phyloP scores from a whole-genome alignment of 2,329 filamentous ascomycete species.

The Dactylellina cionopaga region DNA sequence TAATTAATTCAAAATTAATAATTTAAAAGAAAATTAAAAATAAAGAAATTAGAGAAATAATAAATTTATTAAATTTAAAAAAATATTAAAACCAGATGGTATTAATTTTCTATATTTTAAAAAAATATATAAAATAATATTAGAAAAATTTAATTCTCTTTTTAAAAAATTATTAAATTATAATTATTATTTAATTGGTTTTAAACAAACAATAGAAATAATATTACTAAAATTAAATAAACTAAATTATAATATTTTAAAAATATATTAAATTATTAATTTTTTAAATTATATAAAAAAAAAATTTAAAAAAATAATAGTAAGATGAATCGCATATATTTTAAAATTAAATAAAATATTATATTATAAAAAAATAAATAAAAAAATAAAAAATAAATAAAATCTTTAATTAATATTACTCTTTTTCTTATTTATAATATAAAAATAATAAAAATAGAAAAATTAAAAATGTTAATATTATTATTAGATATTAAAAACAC shows the following conservation, averaged over 20 bases:
- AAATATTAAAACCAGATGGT: background rate
- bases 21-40: background rate
- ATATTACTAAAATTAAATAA: conserved; percentile 11
- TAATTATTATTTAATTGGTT: conserved; percentile 3
- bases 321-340: background rate
- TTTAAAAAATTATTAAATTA: background rate
- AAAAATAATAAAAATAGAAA: conserved; percentile 11
- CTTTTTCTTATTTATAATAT: conserved; percentile 7
- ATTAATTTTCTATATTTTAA: conserved; percentile 10
- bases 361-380: background rate
- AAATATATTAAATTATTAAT: background rate
- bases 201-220: conserved; percentile 9
- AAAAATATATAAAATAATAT: conserved; percentile 10
- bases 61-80: conserved; percentile 7
- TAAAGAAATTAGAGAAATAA: too few relatives aligned
- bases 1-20: conserved; percentile 3
- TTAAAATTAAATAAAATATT: background rate
- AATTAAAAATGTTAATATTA: too few relatives aligned
- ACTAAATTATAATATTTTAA: conserved; percentile 1
- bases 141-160: conserved; percentile 17
- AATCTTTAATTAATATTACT: conserved; percentile 9
- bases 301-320: background rate
- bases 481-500: too few relatives aligned
- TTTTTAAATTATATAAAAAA: conserved; percentile 9
- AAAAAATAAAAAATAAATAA: conserved; percentile 5